Evolutionary conservation across 352 stramenopile species (phyloP), one percentile per base, ranked within the genome.

Genomic region (Phytophthora cactorum): DNA sequence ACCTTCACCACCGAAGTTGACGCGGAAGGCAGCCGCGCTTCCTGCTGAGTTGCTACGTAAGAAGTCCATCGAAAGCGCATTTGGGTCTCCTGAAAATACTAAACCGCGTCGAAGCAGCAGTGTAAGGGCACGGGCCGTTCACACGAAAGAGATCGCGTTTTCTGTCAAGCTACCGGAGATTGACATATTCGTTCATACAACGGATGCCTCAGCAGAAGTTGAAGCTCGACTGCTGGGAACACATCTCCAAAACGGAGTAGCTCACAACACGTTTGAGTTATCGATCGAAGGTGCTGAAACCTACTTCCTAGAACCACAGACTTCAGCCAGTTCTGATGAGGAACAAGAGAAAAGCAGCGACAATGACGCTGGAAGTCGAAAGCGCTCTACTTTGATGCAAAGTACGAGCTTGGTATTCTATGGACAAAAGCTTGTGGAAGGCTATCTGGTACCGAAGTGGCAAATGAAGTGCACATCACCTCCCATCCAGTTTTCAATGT

Each of bases 401-500:
- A 86, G 78, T 41, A 88, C 81, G 1, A 73, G 77, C 1, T 60
- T 93, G n/a, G 68, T 89, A 32, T 92, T 93, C 70, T 72, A 71
- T 22, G 83, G 85, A 9, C 69, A 84, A 53, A 90, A 93, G 39
- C 64, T 85, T 6, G 43, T 74, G 0, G 66, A 84, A 39, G 50
- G 63, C 1, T 68, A 81, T n/a, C 59, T 75, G 2, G 56, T 77
- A 7, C 72, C 82, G 4, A 84, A 82, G 28, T 93, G 83, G 85
- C 41, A 67, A 27, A 83, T 88, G 68, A 82, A 84, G 27, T 90
- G 85, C 49, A 90, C 72, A 4, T 79, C 78, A 14, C 85, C 85
- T n/a, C 85, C 85, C 0, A 88, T 93, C 28, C 89, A 86, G 47
- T 89, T 93, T 51, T 85, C 81, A 0, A 67, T 93, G 14, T 90